Conservation (phyloP, 805 yeast species). For the Allodekkera sacchari region DNA sequence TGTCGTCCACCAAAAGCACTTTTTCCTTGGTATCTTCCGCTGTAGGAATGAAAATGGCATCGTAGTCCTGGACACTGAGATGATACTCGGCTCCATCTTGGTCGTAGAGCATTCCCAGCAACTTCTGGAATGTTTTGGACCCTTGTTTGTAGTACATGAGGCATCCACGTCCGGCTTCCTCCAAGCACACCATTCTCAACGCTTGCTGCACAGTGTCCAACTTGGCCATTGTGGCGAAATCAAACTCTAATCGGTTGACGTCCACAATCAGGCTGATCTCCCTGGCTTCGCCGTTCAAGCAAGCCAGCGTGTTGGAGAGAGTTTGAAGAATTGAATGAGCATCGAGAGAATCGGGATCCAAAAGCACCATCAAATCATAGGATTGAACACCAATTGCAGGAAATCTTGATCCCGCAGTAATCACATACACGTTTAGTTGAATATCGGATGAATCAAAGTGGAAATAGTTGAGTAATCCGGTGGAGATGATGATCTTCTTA, state of each 20-base stretch:
- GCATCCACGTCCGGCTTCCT: not conserved
- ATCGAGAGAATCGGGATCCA: too few species aligned
- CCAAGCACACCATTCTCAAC: slow-evolving; percentile 1
- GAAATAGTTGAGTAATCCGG: slow-evolving; percentile 1
- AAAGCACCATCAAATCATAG: not conserved
- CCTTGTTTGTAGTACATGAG: not conserved
- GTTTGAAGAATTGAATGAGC: too few species aligned
- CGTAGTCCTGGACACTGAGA: slow-evolving; percentile 11
- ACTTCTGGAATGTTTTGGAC: not conserved
- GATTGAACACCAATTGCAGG: too few species aligned
- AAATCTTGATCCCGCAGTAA: too few species aligned
- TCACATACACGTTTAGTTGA: not conserved
- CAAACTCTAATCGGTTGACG: too few species aligned
- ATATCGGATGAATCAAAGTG: not conserved
- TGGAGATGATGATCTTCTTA: not conserved
- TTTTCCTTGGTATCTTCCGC: slow-evolving; percentile 48
- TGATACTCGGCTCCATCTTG: not conserved
- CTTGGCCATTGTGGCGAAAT: slow-evolving; percentile 8
- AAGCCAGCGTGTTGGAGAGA: too few species aligned
- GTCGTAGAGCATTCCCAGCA: not conserved
- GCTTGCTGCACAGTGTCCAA: slow-evolving; percentile 21
- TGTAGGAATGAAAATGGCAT: slow-evolving; percentile 29
- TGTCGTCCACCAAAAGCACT: slow-evolving; percentile 32
- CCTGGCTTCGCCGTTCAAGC: too few species aligned
- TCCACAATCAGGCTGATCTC: too few species aligned